Base-by-base conservation (phyloP, 2,329 filamentous ascomycete species). In the Fusarium anguioides region DNA sequence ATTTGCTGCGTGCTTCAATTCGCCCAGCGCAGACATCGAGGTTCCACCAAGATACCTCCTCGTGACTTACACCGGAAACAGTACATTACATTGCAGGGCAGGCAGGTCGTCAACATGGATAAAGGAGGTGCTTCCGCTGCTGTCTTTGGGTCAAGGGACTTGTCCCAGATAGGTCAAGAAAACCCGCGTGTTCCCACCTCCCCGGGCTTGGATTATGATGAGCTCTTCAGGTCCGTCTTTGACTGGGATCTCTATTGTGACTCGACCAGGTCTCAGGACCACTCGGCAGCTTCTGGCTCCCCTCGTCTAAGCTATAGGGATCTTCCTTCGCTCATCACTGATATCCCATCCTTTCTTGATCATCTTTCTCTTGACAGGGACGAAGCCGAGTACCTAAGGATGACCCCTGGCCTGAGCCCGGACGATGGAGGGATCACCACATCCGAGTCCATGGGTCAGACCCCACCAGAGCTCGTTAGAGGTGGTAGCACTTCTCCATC, bases 401-500 rank as follows among this genome's bases (percentile, higher is more conserved):
- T 79, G 77, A 76, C 70, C 55, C 72, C 75, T 61, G 72, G 73
- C 46, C 74, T 75, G 66, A 75, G 71, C 45, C 74, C 72, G 42
- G 75, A 78, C 61, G 71, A 77, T 69, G 77, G 74, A 49, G 69
- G 68, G 53, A 71, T 71, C 53, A 72, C 71, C 64, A 71, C 72
- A 51, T 78, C 78, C 31, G 78, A 77, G 69, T 78, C 76, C 72
- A 78, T 77, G 47, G 75, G 74, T 47, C 76, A 77, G 69, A 77
- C 76, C 59, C 77, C 78, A 36, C 78, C 78, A 8, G 78, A 77
- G 26, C 77, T 80, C 52, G 68, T 79, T 55, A 75, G 74, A 47
- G 77, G 75, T 54, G 78, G 76, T 17, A 80, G 78, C 69, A 75
- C 77, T 44, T 80, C 78, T 37, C 78, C 78, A n/a, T 80, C 78